phyloP scores from a whole-genome alignment of 1,284 basidiomycete genomes.

The Malassezia globosa region DNA sequence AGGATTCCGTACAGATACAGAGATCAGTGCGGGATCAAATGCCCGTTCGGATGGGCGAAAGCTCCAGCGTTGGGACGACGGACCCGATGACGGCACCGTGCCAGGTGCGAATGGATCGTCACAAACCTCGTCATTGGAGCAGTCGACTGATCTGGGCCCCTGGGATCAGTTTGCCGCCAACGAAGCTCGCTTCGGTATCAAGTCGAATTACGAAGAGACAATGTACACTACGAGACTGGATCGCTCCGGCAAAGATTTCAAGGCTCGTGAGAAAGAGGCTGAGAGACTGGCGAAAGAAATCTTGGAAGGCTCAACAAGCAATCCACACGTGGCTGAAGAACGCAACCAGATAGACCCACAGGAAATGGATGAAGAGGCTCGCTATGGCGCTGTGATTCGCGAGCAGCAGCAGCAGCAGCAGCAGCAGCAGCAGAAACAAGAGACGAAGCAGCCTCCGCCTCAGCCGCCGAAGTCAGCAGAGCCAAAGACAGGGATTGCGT shows the following conservation, averaged over 20 bases:
- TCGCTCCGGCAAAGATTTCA: slow-evolving; percentile 69
- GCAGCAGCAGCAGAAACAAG: neutral
- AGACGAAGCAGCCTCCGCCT: slow-evolving; percentile 53
- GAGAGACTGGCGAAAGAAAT: slow-evolving; percentile 84
- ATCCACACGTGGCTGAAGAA: slow-evolving; percentile 83
- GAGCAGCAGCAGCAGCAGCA: slow-evolving; percentile 66
- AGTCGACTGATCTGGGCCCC: slow-evolving; percentile 37
- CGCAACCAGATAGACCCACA: slow-evolving; percentile 63
- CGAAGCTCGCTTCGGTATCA: slow-evolving; percentile 82
- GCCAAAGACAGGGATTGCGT: neutral
- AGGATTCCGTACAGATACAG: slow-evolving; percentile 18
- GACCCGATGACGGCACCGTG: neutral
- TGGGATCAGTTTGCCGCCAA: slow-evolving; percentile 98
- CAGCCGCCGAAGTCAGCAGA: neutral
- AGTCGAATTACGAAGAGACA: slow-evolving; percentile 82
- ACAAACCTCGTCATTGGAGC: slow-evolving; percentile 2
- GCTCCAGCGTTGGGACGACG: slow-evolving; percentile 19
- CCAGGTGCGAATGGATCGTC: neutral
- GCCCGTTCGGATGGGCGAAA: slow-evolving; percentile 2
- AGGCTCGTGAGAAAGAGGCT: slow-evolving; percentile 76
- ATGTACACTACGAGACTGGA: slow-evolving; percentile 91
- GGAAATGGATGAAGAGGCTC: slow-evolving; percentile 83
- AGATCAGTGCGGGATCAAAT: slow-evolving; percentile 3
- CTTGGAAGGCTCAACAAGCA: slow-evolving; percentile 53
- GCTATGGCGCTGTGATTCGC: slow-evolving; percentile 88